Conservation (phyloP, 306 rosid species). For the Aeschynomene evenia region DNA sequence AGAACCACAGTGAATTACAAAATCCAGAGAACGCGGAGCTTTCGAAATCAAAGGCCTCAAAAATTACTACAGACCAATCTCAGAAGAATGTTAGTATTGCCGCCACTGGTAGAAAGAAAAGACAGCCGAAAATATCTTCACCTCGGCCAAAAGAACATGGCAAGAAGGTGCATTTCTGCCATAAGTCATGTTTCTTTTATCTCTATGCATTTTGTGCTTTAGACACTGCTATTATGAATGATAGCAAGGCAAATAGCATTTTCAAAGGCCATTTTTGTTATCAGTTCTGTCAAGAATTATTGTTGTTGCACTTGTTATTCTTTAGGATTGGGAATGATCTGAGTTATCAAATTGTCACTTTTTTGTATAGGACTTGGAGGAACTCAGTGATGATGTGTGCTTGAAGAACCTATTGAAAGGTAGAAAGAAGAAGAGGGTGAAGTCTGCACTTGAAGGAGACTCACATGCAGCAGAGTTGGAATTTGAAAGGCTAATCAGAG, state of each 20-base stretch:
- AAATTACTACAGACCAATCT: conserved; percentile 25
- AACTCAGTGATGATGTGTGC: conserved; percentile 61
- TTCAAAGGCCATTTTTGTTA: neutral
- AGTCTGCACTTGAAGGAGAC: conserved; percentile 36
- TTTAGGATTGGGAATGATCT: neutral
- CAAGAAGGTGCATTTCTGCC: conserved; percentile 47
- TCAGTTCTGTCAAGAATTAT: neutral
- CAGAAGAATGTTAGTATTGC: conserved; percentile 29
- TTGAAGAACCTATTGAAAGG: conserved; percentile 70
- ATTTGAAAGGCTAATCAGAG: conserved; percentile 65
- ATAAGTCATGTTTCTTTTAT: neutral
- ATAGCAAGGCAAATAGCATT: neutral
- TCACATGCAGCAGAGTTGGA: conserved; percentile 55
- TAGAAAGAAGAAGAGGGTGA: conserved; percentile 49
- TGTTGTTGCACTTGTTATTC: neutral
- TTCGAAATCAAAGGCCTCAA: conserved; percentile 39
- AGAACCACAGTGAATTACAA: conserved; percentile 35
- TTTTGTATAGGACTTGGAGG: conserved; percentile 49
- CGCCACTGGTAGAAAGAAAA: conserved; percentile 42
- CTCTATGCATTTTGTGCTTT: conserved; percentile 2
- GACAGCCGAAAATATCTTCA: conserved; percentile 40
- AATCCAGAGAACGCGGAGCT: conserved; percentile 36
- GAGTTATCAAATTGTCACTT: neutral
- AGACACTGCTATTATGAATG: neutral
- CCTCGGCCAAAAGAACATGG: conserved; percentile 34